A percentile compares a stretch with the other conserved stretches of the same genome.
phyloP scores from a whole-genome alignment of 2,329 filamentous ascomycete genomes.

The Botryotinia narcissicola region DNA sequence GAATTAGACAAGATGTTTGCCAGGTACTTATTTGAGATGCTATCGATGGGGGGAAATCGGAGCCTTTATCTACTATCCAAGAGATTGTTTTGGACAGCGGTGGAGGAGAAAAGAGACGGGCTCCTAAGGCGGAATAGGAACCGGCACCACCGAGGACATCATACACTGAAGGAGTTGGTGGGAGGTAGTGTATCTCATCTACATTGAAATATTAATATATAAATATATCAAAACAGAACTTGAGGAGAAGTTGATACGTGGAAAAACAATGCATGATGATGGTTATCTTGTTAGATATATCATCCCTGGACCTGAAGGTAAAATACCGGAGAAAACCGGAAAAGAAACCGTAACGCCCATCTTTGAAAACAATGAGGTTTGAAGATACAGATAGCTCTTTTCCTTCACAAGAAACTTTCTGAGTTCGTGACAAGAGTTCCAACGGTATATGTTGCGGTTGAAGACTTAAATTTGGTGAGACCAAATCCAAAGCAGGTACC shows the following conservation, averaged over 20 bases:
- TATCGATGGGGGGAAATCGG: conserved; percentile 74
- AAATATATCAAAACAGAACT: neutral
- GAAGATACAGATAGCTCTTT: neutral
- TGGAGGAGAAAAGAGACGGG: conserved; percentile 77
- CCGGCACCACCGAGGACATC: conserved; percentile 88
- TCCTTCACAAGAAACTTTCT: neutral
- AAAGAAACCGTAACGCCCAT: neutral
- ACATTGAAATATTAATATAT: conserved; percentile 30
- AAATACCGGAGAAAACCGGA: neutral
- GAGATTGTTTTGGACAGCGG: conserved; percentile 65
- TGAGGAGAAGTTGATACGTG: neutral
- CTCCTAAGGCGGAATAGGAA: conserved; percentile 81
- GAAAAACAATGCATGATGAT: neutral
- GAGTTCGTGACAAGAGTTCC: neutral
- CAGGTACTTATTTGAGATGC: conserved; percentile 65
- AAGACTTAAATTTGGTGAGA: neutral
- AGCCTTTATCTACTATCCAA: conserved; percentile 89
- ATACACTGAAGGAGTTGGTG: conserved; percentile 64
- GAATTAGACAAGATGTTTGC: conserved; percentile 66
- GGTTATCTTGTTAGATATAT: neutral
- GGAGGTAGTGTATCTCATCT: conserved; percentile 90
- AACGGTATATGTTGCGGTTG: neutral
- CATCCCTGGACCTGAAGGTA: conserved; percentile 8
- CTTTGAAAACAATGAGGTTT: neutral
- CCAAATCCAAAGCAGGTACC: neutral